Base-by-base conservation (phyloP, 1,139 yeast genomes). In the Candida tunisiensis region DNA sequence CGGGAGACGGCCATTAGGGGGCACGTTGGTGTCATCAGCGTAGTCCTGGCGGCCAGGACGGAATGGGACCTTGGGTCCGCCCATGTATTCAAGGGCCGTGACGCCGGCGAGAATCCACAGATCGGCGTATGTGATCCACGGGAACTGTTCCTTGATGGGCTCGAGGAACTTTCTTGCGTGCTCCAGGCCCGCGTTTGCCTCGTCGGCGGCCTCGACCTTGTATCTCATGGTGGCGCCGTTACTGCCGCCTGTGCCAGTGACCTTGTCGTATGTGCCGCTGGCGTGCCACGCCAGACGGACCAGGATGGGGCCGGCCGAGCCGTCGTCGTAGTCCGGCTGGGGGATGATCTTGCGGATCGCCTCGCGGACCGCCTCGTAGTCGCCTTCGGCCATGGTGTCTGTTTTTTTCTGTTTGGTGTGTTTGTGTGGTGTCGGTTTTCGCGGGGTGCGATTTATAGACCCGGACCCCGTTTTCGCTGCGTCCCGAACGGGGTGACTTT, bases 311-410 rank as follows among this genome's bases (percentile, higher is more conserved):
- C 75, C 82, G 30, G 62, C 57, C 3, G 75, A 65, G 3, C 80
- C 80, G 43, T 72, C 78, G 39, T 73, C 80, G 42, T 62, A 65
- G 42, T 72, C 91, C 32, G 74, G 72, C 21, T 78, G 82, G 34
- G 72, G 67, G 23, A 88, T 53, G 39, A 78, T 74, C 28, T 59
- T 50, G 5, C 88, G 82, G 51, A 85, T 82, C 21, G 70, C 88
- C 42, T 80, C 79, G 48, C 80, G 79, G 22, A 85, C 70, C 17
- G 69, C 50, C 44, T 77, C 88, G 53, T 77, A 83, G 36, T 78
- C 57, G 21, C 42, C 44, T 23, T 38, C 25, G 22, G 34, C 30
- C 42, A 38, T 39, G 12, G 9, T 23, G 13, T 10, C 22, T 4
- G 11, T 5, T 10, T 17, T 9, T 17, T 17, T 17, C 19, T 17